Base-by-base conservation (phyloP, 2,329 filamentous ascomycete species). In the Hypoxylon sp. region DNA sequence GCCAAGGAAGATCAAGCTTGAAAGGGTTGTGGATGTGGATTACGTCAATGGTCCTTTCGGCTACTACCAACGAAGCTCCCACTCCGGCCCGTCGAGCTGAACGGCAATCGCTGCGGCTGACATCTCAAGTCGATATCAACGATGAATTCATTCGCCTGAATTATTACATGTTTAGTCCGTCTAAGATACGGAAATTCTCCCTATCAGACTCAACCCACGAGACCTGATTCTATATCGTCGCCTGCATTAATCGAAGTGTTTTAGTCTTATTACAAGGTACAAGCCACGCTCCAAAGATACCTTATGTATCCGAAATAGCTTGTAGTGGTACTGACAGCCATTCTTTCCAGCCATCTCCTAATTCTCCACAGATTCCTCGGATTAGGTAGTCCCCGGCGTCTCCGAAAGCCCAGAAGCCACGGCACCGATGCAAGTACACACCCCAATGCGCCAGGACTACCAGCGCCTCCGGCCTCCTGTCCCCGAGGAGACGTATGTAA, bases 1-100 rank as follows among this genome's bases (percentile, higher is more conserved):
- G 14, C 59, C 58, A 1, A 64, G 41, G 25, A 45, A 43, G 6
- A 63, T 71, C 34, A 66, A 45, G 34, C 45, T 72, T 5, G 36
- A 63, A 19, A 72, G 65, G 23, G 68, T 72, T 9, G 70, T 72
- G 13, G 70, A 72, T 28, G 62, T 72, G 38, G 70, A 72, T 49
- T 65, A 41, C 43, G 28, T 59, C 21, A 46, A 60, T 17, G 49
- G 41, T 11, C 30, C 32, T 14, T 70, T 62, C 21, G 64, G 67
- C 30, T 36, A 58, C 48, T 65, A 65, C 46, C 46, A 23, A 17
- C 67, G 67, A 34, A 50, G 30, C 9, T 13, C n/a, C n/a, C n/a
- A n/a, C n/a, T n/a, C 51, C 2, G 10, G 6, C 23, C 25, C 43
- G 4, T 49, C 13, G 7, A 11, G 9, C 19, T 55, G 13, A 60